phyloP scores from a whole-genome alignment of 2,329 filamentous ascomycete species.

The Beauveria pseudobassiana region DNA sequence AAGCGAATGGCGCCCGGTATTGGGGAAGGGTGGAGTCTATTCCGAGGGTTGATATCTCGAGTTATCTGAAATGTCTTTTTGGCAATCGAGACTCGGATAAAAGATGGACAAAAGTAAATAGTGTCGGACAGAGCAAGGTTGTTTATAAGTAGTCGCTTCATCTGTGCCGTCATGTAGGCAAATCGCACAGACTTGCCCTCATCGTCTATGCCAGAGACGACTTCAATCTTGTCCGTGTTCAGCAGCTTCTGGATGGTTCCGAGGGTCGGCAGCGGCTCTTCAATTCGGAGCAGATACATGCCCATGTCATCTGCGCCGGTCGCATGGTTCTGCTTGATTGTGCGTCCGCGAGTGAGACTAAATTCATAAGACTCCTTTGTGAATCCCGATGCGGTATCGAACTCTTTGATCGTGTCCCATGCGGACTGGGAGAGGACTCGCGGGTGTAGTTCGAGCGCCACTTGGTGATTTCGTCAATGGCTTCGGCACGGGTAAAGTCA shows the following conservation, averaged over 20 bases:
- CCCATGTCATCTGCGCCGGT: neutral
- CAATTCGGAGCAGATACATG: neutral
- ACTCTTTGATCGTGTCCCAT: slow-evolving; percentile 9
- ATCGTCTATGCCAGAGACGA: neutral
- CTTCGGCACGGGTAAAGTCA: neutral
- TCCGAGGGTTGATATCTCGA: slow-evolving; percentile 14
- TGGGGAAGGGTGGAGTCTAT: slow-evolving; percentile 16
- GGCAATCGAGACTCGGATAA: slow-evolving; percentile 10
- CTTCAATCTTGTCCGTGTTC: neutral
- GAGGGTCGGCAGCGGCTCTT: neutral
- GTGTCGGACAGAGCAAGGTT: neutral
- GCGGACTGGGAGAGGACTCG: neutral
- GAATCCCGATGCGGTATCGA: slow-evolving; percentile 2
- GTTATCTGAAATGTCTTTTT: slow-evolving; percentile 11
- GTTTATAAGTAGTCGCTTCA: neutral
- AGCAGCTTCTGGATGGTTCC: neutral
- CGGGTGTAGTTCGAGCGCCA: slow-evolving; percentile 10
- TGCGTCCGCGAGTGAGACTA: neutral
- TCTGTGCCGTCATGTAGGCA: neutral
- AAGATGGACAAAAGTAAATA: slow-evolving; percentile 7
- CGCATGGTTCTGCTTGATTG: neutral
- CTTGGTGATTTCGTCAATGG: slow-evolving; percentile 6
- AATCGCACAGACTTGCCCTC: neutral
- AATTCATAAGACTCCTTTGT: slow-evolving; percentile 14
- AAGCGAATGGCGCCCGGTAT: slow-evolving; percentile 16